Evolutionary conservation across 2,329 filamentous ascomycete species (phyloP).

Genomic region (Lecanicillium sp.): DNA sequence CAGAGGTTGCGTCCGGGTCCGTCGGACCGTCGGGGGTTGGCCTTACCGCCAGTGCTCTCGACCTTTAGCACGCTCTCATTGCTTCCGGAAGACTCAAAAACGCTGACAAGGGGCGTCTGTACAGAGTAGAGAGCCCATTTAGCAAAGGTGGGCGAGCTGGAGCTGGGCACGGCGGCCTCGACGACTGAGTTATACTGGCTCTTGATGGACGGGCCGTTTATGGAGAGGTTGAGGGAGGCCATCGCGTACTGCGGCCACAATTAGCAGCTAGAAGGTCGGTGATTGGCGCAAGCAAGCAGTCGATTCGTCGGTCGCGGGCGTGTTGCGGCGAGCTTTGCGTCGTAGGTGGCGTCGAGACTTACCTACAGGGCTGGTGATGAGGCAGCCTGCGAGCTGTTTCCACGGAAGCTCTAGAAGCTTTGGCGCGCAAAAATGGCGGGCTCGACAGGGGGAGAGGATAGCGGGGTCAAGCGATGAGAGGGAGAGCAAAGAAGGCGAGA

Average conservation of each 20-base stretch:
- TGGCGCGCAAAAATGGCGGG: slow-evolving; percentile 2
- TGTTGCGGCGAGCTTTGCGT: too few species aligned
- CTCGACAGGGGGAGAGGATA: slow-evolving; percentile 1
- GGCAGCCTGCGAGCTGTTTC: slow-evolving; percentile 8
- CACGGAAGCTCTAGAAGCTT: slow-evolving; percentile 12
- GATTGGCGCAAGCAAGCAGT: not conserved
- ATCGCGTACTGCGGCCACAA: slow-evolving; percentile 39
- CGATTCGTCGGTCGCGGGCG: not conserved
- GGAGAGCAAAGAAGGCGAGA: not conserved
- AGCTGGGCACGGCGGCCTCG: slow-evolving; percentile 44
- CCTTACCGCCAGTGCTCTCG: slow-evolving; percentile 75
- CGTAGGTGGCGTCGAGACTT: slow-evolving; percentile 4
- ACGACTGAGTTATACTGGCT: slow-evolving; percentile 64
- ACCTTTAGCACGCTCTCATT: slow-evolving; percentile 97
- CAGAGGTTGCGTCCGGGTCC: not conserved
- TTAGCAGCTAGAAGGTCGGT: slow-evolving; percentile 15
- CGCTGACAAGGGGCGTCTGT: slow-evolving; percentile 83
- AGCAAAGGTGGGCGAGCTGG: slow-evolving; percentile 71
- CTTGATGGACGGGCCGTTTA: slow-evolving; percentile 77
- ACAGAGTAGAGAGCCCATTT: slow-evolving; percentile 96
- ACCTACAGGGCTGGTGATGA: slow-evolving; percentile 10
- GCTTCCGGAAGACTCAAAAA: slow-evolving; percentile 77
- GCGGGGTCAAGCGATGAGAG: slow-evolving; percentile 1
- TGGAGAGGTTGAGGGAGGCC: slow-evolving; percentile 75
- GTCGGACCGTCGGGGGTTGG: slow-evolving; percentile 10